Base-by-base conservation (phyloP, 2,329 filamentous ascomycete species). In the Teratosphaeria nubilosa region DNA sequence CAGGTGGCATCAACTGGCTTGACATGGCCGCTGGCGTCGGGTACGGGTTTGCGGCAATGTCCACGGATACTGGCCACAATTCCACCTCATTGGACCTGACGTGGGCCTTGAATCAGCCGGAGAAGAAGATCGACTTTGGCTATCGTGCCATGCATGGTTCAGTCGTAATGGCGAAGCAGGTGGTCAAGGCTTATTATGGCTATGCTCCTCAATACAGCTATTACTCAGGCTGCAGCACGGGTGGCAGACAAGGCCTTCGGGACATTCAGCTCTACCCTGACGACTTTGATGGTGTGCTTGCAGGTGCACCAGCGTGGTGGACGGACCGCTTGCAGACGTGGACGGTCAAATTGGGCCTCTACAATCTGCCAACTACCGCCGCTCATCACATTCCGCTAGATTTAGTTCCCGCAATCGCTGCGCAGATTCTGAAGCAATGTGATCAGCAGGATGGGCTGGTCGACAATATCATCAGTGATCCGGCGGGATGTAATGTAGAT, bases 171-270 rank as follows among this genome's bases (percentile, higher is more conserved):
- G 76, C 77, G 6, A 82, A 82, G 64, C 57, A 71, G 14, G 67
- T 84, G 11, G 73, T 76, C 1, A 64, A 76, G 32, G 69, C 71
- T 0, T 83, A 79, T 69, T 84, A 84, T 62, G 68, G 70, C 2
- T 72, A 66, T 9, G 64, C 69, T 0, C 72, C 75, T 1, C 67
- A 70, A 13, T 78, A 77, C 56, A 77, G 75, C 6, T 85, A 85
- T 68, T 85, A 79, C 60, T 65, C 78, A 2, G 83, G 83, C 7
- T 85, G 83, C 64, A 84, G 81, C 0, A 78, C 80, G 0, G 83
- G 84, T 6, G 82, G 83, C 0, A 56, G 82, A 0, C 80, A 85
- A 71, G 83, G 81, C 3, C 71, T 82, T 34, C 80, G 80, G 56
- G 76, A 77, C 6, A 77, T 80, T 0, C 77, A 85, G 62, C 65